A percentile compares a stretch with the other conserved stretches of the same genome.
These are phyloP conservation scores for Ajuga chamaepitys DNA, from an alignment of 257 asterid species.

Conservation along the genomic window DNA sequence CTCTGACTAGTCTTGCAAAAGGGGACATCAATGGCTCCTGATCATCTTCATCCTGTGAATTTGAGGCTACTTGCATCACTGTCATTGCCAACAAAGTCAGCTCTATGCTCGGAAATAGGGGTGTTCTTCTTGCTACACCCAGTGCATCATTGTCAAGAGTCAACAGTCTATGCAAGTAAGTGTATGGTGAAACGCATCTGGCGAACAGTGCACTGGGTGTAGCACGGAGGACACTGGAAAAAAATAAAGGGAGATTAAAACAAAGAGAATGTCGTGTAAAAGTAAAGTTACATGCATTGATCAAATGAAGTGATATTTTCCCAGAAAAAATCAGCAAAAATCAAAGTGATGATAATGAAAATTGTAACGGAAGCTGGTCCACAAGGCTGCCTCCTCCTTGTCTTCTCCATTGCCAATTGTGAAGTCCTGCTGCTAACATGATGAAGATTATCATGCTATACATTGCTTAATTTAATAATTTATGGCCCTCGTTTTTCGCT, in stretches of 20 bases:
- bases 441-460: background rate
- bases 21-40: slow-evolving; percentile 1
- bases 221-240: too few relatives aligned
- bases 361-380: slow-evolving; percentile 16
- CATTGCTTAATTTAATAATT: background rate
- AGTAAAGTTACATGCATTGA: slow-evolving; percentile 4
- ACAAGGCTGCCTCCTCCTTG: background rate
- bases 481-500: slow-evolving; percentile 2
- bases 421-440: background rate
- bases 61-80: slow-evolving; percentile 7
- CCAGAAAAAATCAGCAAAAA: slow-evolving; percentile 10
- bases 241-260: too few relatives aligned
- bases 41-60: background rate
- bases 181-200: too few relatives aligned
- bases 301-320: background rate
- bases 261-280: background rate
- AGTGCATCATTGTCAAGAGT: too few relatives aligned
- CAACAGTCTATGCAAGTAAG: too few relatives aligned
- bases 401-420: slow-evolving; percentile 9
- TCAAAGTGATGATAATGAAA: slow-evolving; percentile 2
- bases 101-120: background rate
- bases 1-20: slow-evolving; percentile 26
- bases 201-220: too few relatives aligned
- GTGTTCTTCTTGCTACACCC: too few relatives aligned
- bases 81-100: background rate